phyloP scores from a whole-genome alignment of 2,329 filamentous ascomycete genomes.

The Cryphonectria naterciae region DNA sequence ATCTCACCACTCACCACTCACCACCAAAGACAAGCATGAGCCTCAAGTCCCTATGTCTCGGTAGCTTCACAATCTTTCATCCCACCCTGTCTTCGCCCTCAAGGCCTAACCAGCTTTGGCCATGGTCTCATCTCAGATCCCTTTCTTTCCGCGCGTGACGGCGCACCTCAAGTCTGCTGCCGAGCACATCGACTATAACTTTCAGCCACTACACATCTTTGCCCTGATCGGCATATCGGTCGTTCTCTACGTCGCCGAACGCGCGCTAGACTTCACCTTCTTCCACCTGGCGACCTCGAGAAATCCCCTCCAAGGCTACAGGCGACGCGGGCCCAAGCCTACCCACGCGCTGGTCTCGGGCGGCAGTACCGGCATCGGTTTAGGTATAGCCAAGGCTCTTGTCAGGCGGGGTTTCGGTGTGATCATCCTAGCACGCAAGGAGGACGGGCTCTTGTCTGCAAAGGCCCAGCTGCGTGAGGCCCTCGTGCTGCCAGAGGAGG shows the following conservation, averaged over 20 bases:
- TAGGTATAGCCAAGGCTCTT: slow-evolving; percentile 40
- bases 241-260: slow-evolving; percentile 28
- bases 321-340: slow-evolving; percentile 31
- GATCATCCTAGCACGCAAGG: slow-evolving; percentile 39
- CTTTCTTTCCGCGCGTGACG: slow-evolving; percentile 10
- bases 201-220: slow-evolving; percentile 12
- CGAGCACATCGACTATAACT: slow-evolving; percentile 4
- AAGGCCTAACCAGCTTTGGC: neutral
- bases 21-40: no score
- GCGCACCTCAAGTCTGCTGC: neutral
- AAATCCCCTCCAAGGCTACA: slow-evolving; percentile 33
- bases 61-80: neutral
- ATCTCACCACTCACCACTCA: no score
- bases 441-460: slow-evolving; percentile 37
- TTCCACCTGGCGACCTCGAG: slow-evolving; percentile 34
- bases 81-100: neutral
- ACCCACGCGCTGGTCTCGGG: slow-evolving; percentile 42
- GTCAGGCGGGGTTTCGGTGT: slow-evolving; percentile 41
- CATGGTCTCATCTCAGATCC: neutral
- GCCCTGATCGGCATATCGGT: slow-evolving; percentile 32
- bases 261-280: slow-evolving; percentile 28
- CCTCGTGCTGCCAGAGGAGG: slow-evolving; percentile 11
- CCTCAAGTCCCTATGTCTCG: no score
- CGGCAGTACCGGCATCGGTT: slow-evolving; percentile 40
- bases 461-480: slow-evolving; percentile 32